Evolutionary conservation across 179 eudicot species (phyloP), one percentile per base, ranked within the genome.

Genomic region (Gypsophila paniculata): DNA sequence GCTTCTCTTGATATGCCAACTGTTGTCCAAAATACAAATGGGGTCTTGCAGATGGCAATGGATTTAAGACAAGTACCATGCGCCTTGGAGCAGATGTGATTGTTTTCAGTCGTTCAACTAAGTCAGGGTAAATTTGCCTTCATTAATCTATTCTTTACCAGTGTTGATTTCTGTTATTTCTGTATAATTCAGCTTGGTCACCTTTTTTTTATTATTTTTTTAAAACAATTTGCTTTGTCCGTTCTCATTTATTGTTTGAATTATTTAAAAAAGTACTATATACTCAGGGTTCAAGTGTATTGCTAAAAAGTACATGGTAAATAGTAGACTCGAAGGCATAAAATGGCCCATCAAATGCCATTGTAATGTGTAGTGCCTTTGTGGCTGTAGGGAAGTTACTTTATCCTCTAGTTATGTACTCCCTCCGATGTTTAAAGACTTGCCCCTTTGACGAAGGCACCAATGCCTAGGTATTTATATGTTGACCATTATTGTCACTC

Each of bases 1-100:
- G 51, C 58, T 48, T 49, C 42, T 67, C 14, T 0, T 14, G 34
- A 38, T 67, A 63, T 74, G 48, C 51, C 7, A 58, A 29, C 69
- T 77, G 67, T 60, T 57, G 29, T 59, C 66, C 12, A 25, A 65
- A 64, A 46, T 26, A 49, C 8, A 64, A 48, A 68, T 46, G 61
- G 64, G 69, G n/a, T 15, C 13, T 72, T 74, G 78, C 88, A 94
- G 99, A 94, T 86, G 99, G 97, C 44, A 94, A 94, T 78, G 99
- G 99, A 26, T 94, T 94, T 75, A 94, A 94, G 88, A 94, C 99
- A 76, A 94, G 99, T 78, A 94, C 99, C 72, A 94, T 94, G 97
- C 89, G 99, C 46, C 80, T 94, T 49, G 99, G 97, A 69, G 99
- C 97, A 69, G 99, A 94, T 76, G 99, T 89, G 76, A 85, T 94